phyloP scores from a whole-genome alignment of 371 early-diverging fungal species.

The Dinochytrium kinnereticum region DNA sequence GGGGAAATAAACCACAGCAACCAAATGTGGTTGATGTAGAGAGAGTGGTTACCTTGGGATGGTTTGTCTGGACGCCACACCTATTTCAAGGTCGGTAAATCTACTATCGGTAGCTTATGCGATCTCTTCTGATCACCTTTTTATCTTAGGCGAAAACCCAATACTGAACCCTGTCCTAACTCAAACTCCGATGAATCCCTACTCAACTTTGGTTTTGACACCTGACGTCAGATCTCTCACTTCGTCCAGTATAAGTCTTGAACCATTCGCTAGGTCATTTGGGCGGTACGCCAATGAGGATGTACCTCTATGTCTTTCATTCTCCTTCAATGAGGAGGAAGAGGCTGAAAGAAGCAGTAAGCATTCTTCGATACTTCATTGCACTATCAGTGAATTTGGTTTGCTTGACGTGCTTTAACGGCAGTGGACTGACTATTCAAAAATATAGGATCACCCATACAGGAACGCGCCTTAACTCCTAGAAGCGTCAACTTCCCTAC shows the following conservation, averaged over 20 bases:
- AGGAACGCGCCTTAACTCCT: constrained; percentile 1
- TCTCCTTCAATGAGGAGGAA: neutral
- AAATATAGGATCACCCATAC: no score
- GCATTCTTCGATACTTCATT: no score
- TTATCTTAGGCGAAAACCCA: neutral
- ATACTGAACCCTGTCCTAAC: constrained; percentile 24
- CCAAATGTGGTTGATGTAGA: constrained; percentile 34
- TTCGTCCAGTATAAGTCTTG: neutral
- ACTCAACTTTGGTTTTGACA: constrained; percentile 11
- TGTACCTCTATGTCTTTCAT: neutral
- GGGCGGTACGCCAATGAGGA: neutral
- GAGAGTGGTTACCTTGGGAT: constrained; percentile 42
- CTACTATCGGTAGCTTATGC: neutral
- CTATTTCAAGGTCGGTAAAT: constrained; percentile 16
- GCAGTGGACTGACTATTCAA: no score
- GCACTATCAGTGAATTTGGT: no score
- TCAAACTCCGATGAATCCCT: constrained; percentile 25
- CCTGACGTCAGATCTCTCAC: constrained; percentile 6
- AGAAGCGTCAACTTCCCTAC: neutral
- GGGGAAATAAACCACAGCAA: constrained; percentile 18
- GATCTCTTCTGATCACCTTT: neutral
- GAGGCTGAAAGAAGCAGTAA: no score
- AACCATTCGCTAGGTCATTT: neutral
- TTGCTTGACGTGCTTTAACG: no score
- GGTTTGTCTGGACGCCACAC: constrained; percentile 41